A percentile compares a stretch with the other conserved stretches of the same genome.
These are phyloP conservation scores for Chrysosphaeria jannelii DNA, from an alignment of 2,329 filamentous ascomycete species.

Conservation along the genomic window DNA sequence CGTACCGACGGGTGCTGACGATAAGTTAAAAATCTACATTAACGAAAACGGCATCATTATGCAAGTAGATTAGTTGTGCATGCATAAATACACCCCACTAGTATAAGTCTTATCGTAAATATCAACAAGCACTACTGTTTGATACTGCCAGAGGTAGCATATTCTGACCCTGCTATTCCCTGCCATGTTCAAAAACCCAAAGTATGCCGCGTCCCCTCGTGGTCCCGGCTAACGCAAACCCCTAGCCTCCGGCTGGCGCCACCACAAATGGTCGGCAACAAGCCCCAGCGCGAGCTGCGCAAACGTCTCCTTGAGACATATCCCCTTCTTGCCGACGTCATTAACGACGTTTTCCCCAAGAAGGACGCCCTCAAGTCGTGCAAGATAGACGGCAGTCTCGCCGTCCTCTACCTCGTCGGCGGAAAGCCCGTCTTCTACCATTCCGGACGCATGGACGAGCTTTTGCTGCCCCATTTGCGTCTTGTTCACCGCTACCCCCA, in stretches of 20 bases:
- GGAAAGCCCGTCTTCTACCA: conserved; percentile 70
- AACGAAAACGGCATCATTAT: too few relatives aligned
- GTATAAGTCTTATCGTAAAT: too few relatives aligned
- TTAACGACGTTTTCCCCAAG: conserved; percentile 86
- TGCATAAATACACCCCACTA: too few relatives aligned
- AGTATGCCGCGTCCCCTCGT: too few relatives aligned
- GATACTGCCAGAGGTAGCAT: too few relatives aligned
- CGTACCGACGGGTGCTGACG: too few relatives aligned
- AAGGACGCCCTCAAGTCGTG: conserved; percentile 72
- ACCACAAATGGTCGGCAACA: conserved; percentile 86
- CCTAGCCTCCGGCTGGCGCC: conserved; percentile 41
- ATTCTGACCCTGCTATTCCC: too few relatives aligned
- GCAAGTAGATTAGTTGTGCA: too few relatives aligned
- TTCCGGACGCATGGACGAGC: conserved; percentile 20
- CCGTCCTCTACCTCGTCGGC: conserved; percentile 64
- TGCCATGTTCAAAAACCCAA: too few relatives aligned
- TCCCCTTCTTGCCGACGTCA: conserved; percentile 57
- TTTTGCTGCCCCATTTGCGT: conserved; percentile 60
- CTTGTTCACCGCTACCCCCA: conserved; percentile 75
- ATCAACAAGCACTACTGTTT: too few relatives aligned
- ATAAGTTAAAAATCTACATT: too few relatives aligned
- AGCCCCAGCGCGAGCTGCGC: conserved; percentile 68
- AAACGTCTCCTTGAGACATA: conserved; percentile 58
- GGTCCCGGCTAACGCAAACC: neutral
- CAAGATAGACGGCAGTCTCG: conserved; percentile 78